Conservation (phyloP, 2,329 filamentous ascomycete species). For the Ascochyta pisi region DNA sequence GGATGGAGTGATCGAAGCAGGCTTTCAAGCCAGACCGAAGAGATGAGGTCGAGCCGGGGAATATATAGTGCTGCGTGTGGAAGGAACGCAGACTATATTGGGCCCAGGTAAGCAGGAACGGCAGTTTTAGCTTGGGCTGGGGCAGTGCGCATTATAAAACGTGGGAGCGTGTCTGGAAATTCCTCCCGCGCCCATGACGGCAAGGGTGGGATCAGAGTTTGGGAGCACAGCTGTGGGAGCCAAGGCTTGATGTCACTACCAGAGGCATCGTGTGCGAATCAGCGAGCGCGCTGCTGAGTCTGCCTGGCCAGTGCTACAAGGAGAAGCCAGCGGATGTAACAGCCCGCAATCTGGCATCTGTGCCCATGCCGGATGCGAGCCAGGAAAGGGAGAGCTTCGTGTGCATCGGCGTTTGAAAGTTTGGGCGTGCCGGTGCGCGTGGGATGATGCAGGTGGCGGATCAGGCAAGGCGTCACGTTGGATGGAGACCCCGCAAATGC, state of each 20-base stretch:
- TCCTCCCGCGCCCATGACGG: slow-evolving; percentile 45
- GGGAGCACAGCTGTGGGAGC: slow-evolving; percentile 32
- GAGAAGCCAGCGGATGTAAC: slow-evolving; percentile 25
- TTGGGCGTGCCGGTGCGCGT: slow-evolving; percentile 34
- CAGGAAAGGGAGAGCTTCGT: slow-evolving; percentile 14
- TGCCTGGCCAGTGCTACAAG: slow-evolving; percentile 22
- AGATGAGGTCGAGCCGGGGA: slow-evolving; percentile 18
- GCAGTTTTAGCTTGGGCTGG: slow-evolving; percentile 23
- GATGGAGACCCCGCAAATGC: slow-evolving; percentile 38
- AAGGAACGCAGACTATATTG: slow-evolving; percentile 28
- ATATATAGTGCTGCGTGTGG: slow-evolving; percentile 37
- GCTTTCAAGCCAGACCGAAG: slow-evolving; percentile 15
- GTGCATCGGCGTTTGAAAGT: slow-evolving; percentile 45
- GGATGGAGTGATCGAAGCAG: not conserved
- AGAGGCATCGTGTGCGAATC: slow-evolving; percentile 27
- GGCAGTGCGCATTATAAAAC: slow-evolving; percentile 34
- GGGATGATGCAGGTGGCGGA: slow-evolving; percentile 41
- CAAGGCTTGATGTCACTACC: slow-evolving; percentile 44
- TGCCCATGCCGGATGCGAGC: slow-evolving; percentile 12
- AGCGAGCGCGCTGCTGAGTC: slow-evolving; percentile 26
- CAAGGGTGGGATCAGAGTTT: slow-evolving; percentile 42
- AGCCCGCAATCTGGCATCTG: not conserved
- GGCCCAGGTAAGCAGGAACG: slow-evolving; percentile 34
- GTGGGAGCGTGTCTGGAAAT: slow-evolving; percentile 29
- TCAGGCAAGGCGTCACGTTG: slow-evolving; percentile 26